These are phyloP conservation scores for Acanthamoeba polyphaga DNA, from an alignment of 208 protist species.

Conservation along the genomic window DNA sequence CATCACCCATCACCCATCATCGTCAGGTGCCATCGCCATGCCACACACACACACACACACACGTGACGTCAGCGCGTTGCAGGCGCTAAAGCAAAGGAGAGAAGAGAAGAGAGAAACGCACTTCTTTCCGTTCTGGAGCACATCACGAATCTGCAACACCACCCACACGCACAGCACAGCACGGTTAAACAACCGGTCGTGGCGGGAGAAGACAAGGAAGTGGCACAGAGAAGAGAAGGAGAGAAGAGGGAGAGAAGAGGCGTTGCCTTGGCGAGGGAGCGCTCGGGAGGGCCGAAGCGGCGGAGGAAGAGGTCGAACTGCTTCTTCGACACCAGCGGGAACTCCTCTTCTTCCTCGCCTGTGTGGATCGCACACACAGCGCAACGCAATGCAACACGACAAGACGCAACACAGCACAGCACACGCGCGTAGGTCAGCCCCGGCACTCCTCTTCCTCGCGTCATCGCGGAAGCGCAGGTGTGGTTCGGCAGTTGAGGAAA, in stretches of 20 bases:
- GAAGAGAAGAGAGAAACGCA: not conserved
- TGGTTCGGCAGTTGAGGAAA: no score
- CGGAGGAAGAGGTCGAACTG: conserved; percentile 64
- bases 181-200: not conserved
- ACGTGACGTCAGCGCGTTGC: no score
- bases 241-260: not conserved
- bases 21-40: no score
- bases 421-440: not conserved
- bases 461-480: no score
- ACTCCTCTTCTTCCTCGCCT: conserved; percentile 74
- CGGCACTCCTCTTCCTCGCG: no score
- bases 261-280: not conserved
- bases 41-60: no score
- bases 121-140: conserved; percentile 68
- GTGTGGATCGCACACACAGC: no score
- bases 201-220: not conserved
- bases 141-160: conserved; percentile 17
- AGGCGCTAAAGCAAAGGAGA: not conserved
- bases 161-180: not conserved
- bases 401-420: not conserved
- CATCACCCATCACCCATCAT: no score
- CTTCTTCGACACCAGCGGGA: conserved; percentile 50
- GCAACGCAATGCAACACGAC: not conserved
- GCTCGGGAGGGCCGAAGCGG: conserved; percentile 61
- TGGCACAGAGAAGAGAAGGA: not conserved